Conservation (phyloP, 495 filamentous ascomycete species). For the Aspergillus bridgeri region DNA sequence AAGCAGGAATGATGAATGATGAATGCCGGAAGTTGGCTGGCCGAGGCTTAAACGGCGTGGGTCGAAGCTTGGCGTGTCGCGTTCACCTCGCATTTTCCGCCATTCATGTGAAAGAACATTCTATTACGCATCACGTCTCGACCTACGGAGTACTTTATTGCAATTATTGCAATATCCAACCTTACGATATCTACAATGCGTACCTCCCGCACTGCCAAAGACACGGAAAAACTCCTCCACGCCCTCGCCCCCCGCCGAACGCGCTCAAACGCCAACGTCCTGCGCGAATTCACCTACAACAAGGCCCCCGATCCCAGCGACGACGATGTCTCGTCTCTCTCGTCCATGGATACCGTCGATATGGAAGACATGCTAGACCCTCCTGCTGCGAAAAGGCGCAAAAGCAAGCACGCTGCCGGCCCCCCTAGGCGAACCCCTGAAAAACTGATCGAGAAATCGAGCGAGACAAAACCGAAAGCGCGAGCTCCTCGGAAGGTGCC, state of each 20-base stretch:
- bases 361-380: constrained; percentile 62
- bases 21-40: neutral
- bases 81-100: constrained; percentile 12
- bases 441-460: constrained; percentile 9
- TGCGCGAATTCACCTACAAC: constrained; percentile 33
- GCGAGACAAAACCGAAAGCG: constrained; percentile 27
- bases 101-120: constrained; percentile 24
- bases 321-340: constrained; percentile 40
- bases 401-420: constrained; percentile 31
- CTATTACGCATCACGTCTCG: neutral
- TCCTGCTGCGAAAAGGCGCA: constrained; percentile 47
- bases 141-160: no score
- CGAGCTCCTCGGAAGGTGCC: constrained; percentile 53
- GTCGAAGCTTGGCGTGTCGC: neutral
- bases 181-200: constrained; percentile 44
- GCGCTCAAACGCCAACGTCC: constrained; percentile 32
- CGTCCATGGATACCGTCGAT: constrained; percentile 47
- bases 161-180: neutral
- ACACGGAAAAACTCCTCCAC: constrained; percentile 53
- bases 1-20: neutral
- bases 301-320: constrained; percentile 23
- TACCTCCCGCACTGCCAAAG: constrained; percentile 56
- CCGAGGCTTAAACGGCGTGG: constrained; percentile 24
- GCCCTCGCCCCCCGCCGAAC: constrained; percentile 40
- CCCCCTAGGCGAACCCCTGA: constrained; percentile 6